Base-by-base conservation (phyloP, 2,329 filamentous ascomycete species). In the Pseudogymnoascus sp. region DNA sequence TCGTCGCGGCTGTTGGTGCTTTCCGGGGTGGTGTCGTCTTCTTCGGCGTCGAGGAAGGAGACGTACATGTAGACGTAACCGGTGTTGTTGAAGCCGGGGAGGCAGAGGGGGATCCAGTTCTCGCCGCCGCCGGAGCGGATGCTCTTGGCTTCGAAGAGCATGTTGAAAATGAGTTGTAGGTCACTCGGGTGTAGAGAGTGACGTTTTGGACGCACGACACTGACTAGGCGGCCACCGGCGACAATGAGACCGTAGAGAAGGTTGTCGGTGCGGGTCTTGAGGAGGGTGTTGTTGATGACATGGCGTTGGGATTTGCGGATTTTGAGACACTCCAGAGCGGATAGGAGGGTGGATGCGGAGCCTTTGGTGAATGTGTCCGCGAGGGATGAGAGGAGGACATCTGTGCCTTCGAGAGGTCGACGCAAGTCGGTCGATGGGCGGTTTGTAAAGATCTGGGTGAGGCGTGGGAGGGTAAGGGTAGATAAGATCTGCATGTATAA, bases 41-140 rank as follows among this genome's bases (percentile, higher is more conserved):
- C 79, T 23, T 81, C 79, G 23, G 80, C 75, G 45, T 81, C 87
- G 65, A 99, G 84, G 74, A 97, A 99, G 79, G 91, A 96, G 72
- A 99, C 95, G 72, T 97, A 99, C 92, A 99, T 97, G 78, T 99
- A 97, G 1, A 99, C 82, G 72, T 96, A 99, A 25, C 95, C 96
- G 60, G 88, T 90, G 74, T 91, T 97, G 77, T 99, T 99, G 78
- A 99, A 99, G 4, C 93, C 93, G 0, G 95, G 96, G 2, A 99
- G 82, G 70, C 95, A 99, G 5, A 99, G 81, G 0, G 95, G 95
- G 58, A 97, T 93, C 95, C 95, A 99, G 70, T 93, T 97, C 75
- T 99, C 95, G 31, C 93, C 95, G 18, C 93, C 95, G 40, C 83
- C 92, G 18, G 91, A 89, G 73, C 95, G 93, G 72, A 99, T 89